Evolutionary conservation across 1,284 basidiomycete species (phyloP).

Genomic region (Earliella scabrosa): DNA sequence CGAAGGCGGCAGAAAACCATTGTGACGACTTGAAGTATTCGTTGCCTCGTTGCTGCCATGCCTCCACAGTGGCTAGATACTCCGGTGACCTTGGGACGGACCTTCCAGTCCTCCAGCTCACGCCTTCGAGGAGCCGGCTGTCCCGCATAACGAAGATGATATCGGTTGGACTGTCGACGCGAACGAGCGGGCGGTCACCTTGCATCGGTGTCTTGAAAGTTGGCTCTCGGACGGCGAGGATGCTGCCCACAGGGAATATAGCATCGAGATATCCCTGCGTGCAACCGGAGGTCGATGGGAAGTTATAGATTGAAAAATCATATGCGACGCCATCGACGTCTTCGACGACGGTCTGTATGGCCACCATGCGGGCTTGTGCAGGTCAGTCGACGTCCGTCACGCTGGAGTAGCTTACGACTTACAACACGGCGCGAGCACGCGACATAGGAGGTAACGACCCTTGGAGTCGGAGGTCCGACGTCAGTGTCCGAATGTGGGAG

Average conservation of each 20-base stretch:
- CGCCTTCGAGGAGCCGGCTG: slow-evolving; percentile 8
- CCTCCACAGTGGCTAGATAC: slow-evolving; percentile 13
- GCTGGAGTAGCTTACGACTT: background rate
- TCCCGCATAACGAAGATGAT: slow-evolving; percentile 26
- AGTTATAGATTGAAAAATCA: slow-evolving; percentile 35
- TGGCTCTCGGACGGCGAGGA: slow-evolving; percentile 40
- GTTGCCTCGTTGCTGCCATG: slow-evolving; percentile 24
- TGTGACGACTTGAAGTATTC: slow-evolving; percentile 19
- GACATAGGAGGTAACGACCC: slow-evolving; percentile 26
- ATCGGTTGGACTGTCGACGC: slow-evolving; percentile 38
- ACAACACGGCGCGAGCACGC: slow-evolving; percentile 21
- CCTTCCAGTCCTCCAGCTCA: slow-evolving; percentile 14
- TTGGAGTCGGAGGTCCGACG: too few species aligned
- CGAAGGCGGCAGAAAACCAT: slow-evolving; percentile 31
- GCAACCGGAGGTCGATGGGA: slow-evolving; percentile 25
- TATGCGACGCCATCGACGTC: slow-evolving; percentile 32
- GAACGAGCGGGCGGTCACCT: slow-evolving; percentile 28
- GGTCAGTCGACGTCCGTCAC: too few species aligned
- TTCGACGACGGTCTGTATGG: slow-evolving; percentile 30
- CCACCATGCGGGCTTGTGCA: slow-evolving; percentile 18
- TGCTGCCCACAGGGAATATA: slow-evolving; percentile 35
- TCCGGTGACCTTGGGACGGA: background rate
- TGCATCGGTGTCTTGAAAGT: slow-evolving; percentile 29
- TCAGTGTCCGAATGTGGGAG: too few species aligned
- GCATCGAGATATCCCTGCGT: slow-evolving; percentile 28